phyloP scores from a whole-genome alignment of 2,329 filamentous ascomycete genomes.

The Sarocladium kiliense region DNA sequence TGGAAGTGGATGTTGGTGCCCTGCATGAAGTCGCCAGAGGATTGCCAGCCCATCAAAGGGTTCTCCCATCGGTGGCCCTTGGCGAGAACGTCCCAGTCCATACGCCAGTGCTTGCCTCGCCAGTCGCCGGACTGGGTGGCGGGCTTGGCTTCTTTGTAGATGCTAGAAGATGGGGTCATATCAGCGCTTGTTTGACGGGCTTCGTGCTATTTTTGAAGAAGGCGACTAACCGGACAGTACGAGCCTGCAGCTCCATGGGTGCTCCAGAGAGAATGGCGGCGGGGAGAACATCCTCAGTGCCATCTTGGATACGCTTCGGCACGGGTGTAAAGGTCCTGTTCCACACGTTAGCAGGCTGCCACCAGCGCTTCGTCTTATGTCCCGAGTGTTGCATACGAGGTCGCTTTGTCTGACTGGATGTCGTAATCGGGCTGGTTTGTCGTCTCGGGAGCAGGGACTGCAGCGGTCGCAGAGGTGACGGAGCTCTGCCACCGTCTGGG shows the following conservation, averaged over 20 bases:
- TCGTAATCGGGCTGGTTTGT: slow-evolving; percentile 74
- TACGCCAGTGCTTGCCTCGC: slow-evolving; percentile 81
- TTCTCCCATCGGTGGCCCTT: slow-evolving; percentile 99
- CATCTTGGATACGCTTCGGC: slow-evolving; percentile 84
- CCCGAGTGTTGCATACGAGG: slow-evolving; percentile 58
- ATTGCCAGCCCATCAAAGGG: slow-evolving; percentile 97
- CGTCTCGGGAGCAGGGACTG: slow-evolving; percentile 33
- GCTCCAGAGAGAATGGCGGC: slow-evolving; percentile 88
- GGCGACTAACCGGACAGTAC: slow-evolving; percentile 75
- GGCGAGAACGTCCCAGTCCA: slow-evolving; percentile 94
- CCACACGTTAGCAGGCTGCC: slow-evolving; percentile 11
- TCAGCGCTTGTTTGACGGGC: neutral
- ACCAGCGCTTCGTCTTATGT: neutral
- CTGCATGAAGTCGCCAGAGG: slow-evolving; percentile 91
- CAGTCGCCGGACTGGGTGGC: slow-evolving; percentile 92
- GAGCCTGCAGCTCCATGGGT: slow-evolving; percentile 86
- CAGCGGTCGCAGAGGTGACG: slow-evolving; percentile 36
- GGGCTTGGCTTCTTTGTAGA: slow-evolving; percentile 88
- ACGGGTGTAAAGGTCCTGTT: slow-evolving; percentile 82
- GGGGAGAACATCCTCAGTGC: slow-evolving; percentile 75
- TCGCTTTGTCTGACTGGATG: slow-evolving; percentile 78
- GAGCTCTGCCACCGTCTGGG: slow-evolving; percentile 52
- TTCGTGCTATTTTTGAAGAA: neutral
- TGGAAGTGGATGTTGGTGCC: slow-evolving; percentile 88
- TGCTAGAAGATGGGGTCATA: slow-evolving; percentile 49